Evolutionary conservation across 2,329 filamentous ascomycete species (phyloP), one percentile per base, ranked within the genome.

Genomic region (Waltergamsia citrina): DNA sequence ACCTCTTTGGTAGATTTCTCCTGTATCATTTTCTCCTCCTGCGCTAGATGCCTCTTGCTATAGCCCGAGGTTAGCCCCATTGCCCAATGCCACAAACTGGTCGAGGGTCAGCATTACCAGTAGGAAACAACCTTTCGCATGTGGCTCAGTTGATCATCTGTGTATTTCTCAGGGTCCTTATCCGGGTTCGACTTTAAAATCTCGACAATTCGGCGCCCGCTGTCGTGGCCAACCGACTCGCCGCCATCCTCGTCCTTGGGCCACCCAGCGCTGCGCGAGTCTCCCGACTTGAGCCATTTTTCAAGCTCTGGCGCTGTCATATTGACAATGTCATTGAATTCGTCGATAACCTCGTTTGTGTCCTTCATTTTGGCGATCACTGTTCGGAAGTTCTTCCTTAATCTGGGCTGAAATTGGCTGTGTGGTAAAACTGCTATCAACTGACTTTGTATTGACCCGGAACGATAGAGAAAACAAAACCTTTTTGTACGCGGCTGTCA

Each of bases 311-410:
- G 51, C 2, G 74, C 60, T 9, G 63, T 67, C 76, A 82, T 81
- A 52, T 81, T 81, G 51, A 81, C 74, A 30, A 79, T 54, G 25
- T 72, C 63, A 40, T 81, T 79, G 62, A 80, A 82, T 48, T 81
- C 75, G 32, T 68, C 65, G 41, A 56, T 49, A 25, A 56, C 51
- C 21, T 53, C 47, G 3, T 51, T 44, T 27, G 42, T 36, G 38
- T 43, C 41, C 38, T 53, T 53, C 36, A 38, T 38, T 32, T n/a
- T 31, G 28, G 17, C 10, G 21, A 23, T 12, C 5, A 23, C n/a
- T 5, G 10, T 28, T 14, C 14, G 11, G 12, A 15, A n/a, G 6
- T 15, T n/a, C n/a, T n/a, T n/a, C n/a, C n/a, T n/a, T n/a, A n/a
- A n/a, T n/a, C n/a, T n/a, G n/a, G n/a, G n/a, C n/a, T n/a, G n/a